Evolutionary conservation across 78 protist genomes (phyloP).

Genomic region (Tieghemostelium lacteum): DNA sequence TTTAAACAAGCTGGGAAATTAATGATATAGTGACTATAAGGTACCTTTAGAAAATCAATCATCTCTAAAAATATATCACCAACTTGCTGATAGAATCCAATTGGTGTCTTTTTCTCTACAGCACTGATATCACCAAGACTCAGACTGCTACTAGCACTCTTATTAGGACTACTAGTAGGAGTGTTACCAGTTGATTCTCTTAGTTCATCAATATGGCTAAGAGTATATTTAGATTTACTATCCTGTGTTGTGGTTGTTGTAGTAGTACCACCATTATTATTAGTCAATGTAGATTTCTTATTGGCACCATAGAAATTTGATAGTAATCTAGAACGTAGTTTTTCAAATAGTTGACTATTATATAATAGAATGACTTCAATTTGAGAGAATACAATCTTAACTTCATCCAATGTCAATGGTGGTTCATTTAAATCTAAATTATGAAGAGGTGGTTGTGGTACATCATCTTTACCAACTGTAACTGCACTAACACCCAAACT

Average conservation of each 20-base stretch:
- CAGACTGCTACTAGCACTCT: no score
- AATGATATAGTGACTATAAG: slow-evolving; percentile 55
- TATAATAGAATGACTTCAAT: slow-evolving; percentile 38
- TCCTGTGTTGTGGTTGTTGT: no score
- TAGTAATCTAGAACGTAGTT: background rate
- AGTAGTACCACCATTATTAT: no score
- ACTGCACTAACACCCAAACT: background rate
- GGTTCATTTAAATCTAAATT: background rate
- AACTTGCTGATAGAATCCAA: background rate
- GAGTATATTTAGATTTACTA: no score
- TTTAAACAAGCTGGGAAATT: slow-evolving; percentile 40
- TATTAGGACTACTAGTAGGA: no score
- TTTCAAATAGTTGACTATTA: slow-evolving; percentile 20
- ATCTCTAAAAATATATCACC: slow-evolving; percentile 64
- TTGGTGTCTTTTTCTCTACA: no score
- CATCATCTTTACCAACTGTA: background rate
- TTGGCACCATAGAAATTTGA: background rate
- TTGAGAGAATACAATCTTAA: slow-evolving; percentile 63
- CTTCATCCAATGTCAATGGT: slow-evolving; percentile 30
- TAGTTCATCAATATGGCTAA: no score
- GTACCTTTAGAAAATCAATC: slow-evolving; percentile 61
- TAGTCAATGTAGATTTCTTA: no score
- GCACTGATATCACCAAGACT: no score
- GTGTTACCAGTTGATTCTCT: no score
- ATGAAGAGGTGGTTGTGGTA: background rate